Evolutionary conservation across 352 stramenopile genomes (phyloP).

Genomic region (Phytophthora sojae): DNA sequence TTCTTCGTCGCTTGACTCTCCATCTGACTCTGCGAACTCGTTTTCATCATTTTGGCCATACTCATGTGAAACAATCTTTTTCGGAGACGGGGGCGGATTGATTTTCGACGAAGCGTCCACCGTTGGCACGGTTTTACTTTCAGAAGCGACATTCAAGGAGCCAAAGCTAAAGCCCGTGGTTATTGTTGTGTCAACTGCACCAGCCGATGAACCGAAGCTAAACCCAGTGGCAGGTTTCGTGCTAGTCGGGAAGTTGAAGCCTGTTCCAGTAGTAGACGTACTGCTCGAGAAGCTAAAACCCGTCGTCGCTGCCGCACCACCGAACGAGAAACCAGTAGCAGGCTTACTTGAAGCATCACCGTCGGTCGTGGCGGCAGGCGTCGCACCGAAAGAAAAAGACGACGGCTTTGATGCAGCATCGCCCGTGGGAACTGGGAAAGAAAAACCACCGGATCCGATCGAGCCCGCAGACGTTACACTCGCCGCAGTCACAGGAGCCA

Average conservation of each 20-base stretch:
- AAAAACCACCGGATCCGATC: slow-evolving; percentile 50
- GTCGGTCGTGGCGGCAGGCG: slow-evolving; percentile 3
- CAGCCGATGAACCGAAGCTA: slow-evolving; percentile 7
- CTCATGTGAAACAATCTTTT: slow-evolving; percentile 20
- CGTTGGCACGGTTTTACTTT: neutral
- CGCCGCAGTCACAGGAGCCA: slow-evolving; percentile 21
- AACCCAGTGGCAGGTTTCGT: slow-evolving; percentile 8
- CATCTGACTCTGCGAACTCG: slow-evolving; percentile 47
- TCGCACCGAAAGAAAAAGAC: slow-evolving; percentile 54
- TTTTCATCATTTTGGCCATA: slow-evolving; percentile 65
- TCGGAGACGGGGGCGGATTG: neutral
- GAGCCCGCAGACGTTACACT: slow-evolving; percentile 37
- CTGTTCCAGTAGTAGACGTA: neutral
- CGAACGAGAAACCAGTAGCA: slow-evolving; percentile 41
- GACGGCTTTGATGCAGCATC: slow-evolving; percentile 26
- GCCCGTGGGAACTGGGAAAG: slow-evolving; percentile 36
- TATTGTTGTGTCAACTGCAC: neutral
- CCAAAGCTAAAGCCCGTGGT: neutral
- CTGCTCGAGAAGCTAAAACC: slow-evolving; percentile 26
- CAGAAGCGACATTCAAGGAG: neutral
- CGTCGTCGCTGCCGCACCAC: neutral
- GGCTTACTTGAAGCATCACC: slow-evolving; percentile 7
- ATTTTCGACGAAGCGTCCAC: neutral
- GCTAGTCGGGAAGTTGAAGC: slow-evolving; percentile 19
- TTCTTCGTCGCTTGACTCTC: slow-evolving; percentile 56